These are phyloP conservation scores for Penicillium freii DNA, from an alignment of 2,329 filamentous ascomycete species.

Conservation along the genomic window DNA sequence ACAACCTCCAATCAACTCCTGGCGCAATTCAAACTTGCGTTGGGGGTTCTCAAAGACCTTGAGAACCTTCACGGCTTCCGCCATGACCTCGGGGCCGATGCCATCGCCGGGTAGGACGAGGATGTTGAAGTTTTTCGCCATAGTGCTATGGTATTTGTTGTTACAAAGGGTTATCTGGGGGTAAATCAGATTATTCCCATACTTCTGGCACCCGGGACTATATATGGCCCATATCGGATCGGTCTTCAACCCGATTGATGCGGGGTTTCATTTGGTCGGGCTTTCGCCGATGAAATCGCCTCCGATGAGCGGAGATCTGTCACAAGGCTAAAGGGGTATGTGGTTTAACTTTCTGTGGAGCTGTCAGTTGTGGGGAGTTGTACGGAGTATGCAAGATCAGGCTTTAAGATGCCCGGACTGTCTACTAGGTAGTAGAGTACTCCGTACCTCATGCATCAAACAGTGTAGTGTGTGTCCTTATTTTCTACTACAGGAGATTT, in stretches of 20 bases:
- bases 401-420: background rate
- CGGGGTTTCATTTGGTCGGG: constrained; percentile 24
- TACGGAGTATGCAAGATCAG: background rate
- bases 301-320: constrained; percentile 1
- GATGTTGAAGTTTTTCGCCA: constrained; percentile 59
- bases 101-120: constrained; percentile 76
- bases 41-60: constrained; percentile 67
- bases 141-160: background rate
- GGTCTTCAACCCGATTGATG: constrained; percentile 27
- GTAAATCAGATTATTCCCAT: background rate
- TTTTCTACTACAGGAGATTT: no score
- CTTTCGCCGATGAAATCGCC: constrained; percentile 12
- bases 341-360: no score
- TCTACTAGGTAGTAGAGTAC: background rate
- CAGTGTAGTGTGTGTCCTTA: background rate
- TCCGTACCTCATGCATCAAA: background rate
- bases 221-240: constrained; percentile 18
- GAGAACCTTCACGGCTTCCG: constrained; percentile 59
- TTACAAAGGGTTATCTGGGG: background rate
- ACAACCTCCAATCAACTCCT: constrained; percentile 83
- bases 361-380: background rate
- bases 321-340: background rate
- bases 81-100: constrained; percentile 70
- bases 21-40: constrained; percentile 75
- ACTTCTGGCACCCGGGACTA: background rate